Evolutionary conservation across 371 early-diverging fungal genomes (phyloP).

Genomic region (Mucor irregularis): DNA sequence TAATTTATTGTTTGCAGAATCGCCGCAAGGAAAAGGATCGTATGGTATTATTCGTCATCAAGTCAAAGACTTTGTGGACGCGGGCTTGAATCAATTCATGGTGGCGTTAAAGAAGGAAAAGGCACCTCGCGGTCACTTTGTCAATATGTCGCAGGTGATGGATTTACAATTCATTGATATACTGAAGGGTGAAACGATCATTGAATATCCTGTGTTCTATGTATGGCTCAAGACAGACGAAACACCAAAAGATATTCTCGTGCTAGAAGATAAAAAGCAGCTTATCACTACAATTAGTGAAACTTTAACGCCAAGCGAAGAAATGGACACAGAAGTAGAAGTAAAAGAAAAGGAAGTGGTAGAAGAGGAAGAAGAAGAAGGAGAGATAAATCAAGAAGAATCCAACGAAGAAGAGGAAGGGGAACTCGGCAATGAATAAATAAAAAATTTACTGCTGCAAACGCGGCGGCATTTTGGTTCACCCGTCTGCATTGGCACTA

Average conservation of each 20-base stretch:
- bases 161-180: constrained; percentile 22
- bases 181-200: constrained; percentile 32
- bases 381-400: not conserved
- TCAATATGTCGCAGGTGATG: constrained; percentile 29
- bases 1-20: constrained; percentile 34
- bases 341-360: not conserved
- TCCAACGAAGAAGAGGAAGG: not conserved
- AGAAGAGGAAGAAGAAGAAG: not conserved
- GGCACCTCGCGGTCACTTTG: constrained; percentile 24
- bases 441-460: not conserved
- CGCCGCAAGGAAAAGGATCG: constrained; percentile 30
- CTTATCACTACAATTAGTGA: not conserved
- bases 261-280: constrained; percentile 30
- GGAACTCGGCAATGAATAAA: not conserved
- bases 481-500: no score
- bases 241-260: constrained; percentile 14
- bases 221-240: constrained; percentile 37
- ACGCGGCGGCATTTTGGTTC: no score
- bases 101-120: constrained; percentile 44
- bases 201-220: constrained; percentile 46
- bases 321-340: not conserved
- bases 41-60: constrained; percentile 37
- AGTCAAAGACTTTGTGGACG: constrained; percentile 28
- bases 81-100: constrained; percentile 30
- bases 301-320: no score